These are phyloP conservation scores for Coemansia sp. DNA, from an alignment of 192 early-diverging fungal genomes.

Conservation along the genomic window DNA sequence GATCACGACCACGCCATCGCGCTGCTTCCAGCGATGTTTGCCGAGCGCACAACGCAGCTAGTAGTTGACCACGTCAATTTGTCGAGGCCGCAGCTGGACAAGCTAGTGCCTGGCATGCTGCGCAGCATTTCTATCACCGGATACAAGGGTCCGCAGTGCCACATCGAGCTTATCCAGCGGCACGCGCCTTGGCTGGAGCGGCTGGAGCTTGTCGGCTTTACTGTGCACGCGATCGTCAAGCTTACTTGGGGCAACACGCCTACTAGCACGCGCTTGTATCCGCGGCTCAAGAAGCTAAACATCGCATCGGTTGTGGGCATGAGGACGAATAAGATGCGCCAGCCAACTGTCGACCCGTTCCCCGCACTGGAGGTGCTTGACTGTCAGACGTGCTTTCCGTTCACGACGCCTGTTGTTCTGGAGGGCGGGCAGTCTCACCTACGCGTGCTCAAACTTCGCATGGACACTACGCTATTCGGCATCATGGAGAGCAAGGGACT, in stretches of 20 bases:
- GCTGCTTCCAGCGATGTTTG: constrained; percentile 11
- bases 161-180: constrained; percentile 29
- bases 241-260: constrained; percentile 10
- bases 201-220: constrained; percentile 15
- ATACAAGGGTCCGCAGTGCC: constrained; percentile 21
- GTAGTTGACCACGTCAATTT: neutral
- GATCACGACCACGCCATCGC: constrained; percentile 9
- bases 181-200: constrained; percentile 28
- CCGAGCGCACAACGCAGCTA: constrained; percentile 10
- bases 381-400: constrained; percentile 25
- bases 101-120: constrained; percentile 11
- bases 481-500: neutral
- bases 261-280: constrained; percentile 23
- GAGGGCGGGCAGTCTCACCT: constrained; percentile 11
- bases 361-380: constrained; percentile 30
- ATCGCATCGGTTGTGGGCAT: constrained; percentile 11
- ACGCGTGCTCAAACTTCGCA: constrained; percentile 22
- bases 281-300: constrained; percentile 24
- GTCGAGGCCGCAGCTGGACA: constrained; percentile 9
- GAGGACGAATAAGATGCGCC: neutral
- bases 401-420: constrained; percentile 17
- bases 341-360: constrained; percentile 22
- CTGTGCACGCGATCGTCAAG: constrained; percentile 19
- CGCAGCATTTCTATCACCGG: constrained; percentile 28
- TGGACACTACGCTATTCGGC: constrained; percentile 15